A percentile compares a stretch with the other conserved stretches of the same genome.
Evolutionary conservation across 257 asterid genomes (phyloP).

Genomic region (Linaria vulgaris): DNA sequence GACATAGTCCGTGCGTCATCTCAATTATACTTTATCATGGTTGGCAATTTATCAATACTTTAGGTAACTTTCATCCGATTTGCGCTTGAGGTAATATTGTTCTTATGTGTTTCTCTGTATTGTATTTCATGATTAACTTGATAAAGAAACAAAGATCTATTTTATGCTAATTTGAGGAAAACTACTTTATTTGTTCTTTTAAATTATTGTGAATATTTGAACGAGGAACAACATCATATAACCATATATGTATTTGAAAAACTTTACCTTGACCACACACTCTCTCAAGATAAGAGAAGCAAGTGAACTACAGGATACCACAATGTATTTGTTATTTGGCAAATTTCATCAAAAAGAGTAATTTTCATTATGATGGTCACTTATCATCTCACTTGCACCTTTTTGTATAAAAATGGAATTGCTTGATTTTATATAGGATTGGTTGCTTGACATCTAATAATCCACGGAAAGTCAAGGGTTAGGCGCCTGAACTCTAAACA

Average conservation of each 20-base stretch:
- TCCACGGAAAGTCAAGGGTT: background rate
- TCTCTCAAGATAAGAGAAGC: background rate
- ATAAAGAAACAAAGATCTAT: too few species aligned
- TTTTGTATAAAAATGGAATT: background rate
- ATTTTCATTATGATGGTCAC: background rate
- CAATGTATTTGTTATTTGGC: background rate
- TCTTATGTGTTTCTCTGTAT: too few species aligned
- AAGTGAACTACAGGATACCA: background rate
- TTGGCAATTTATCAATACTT: too few species aligned
- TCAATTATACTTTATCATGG: too few species aligned
- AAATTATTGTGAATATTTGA: too few species aligned
- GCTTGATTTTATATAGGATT: background rate
- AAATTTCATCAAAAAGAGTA: constrained; percentile 20
- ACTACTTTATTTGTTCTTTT: too few species aligned
- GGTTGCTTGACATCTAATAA: background rate
- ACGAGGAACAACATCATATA: too few species aligned
- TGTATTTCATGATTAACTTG: too few species aligned
- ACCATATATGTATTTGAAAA: background rate
- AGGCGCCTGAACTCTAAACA: background rate
- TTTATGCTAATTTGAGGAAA: too few species aligned
- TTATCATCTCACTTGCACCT: constrained; percentile 12
- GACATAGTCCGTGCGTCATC: too few species aligned
- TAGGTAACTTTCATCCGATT: too few species aligned
- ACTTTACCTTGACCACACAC: background rate
- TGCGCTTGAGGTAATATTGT: too few species aligned